phyloP scores from a whole-genome alignment of 345 rosid genomes.

The Geranium brycei region DNA sequence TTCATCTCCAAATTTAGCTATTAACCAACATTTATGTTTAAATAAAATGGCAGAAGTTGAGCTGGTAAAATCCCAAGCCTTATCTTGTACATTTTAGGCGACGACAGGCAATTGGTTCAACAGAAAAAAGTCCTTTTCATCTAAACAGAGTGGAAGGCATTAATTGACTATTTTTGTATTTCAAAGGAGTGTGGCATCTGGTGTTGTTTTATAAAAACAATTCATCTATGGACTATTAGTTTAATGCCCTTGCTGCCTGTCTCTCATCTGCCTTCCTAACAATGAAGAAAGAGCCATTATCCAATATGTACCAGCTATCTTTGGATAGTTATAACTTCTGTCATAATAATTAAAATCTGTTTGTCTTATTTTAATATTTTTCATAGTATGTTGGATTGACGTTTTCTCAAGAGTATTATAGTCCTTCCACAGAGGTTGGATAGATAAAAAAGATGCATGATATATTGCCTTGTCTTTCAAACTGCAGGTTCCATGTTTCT shows the following conservation, averaged over 20 bases:
- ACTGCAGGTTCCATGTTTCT: conserved; percentile 67
- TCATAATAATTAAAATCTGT: no score
- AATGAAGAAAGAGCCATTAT: background rate
- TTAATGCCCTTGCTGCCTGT: background rate
- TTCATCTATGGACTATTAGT: background rate
- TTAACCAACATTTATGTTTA: no score
- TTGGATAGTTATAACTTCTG: no score
- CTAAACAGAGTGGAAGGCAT: background rate
- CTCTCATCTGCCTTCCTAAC: background rate
- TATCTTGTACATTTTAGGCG: background rate
- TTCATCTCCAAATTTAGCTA: no score
- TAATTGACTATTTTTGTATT: background rate
- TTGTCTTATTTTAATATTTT: no score
- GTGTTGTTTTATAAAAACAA: background rate
- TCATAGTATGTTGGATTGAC: background rate
- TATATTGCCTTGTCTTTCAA: conserved; percentile 9
- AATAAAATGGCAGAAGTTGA: no score
- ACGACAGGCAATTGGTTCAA: background rate
- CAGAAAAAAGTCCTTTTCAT: background rate
- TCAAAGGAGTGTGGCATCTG: no score
- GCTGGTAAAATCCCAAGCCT: background rate
- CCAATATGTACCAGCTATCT: no score
- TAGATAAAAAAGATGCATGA: background rate
- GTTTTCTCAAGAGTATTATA: background rate
- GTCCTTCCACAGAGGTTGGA: background rate